Evolutionary conservation across 106 monocot genomes (phyloP).

Genomic region (Apostasia ramifera): DNA sequence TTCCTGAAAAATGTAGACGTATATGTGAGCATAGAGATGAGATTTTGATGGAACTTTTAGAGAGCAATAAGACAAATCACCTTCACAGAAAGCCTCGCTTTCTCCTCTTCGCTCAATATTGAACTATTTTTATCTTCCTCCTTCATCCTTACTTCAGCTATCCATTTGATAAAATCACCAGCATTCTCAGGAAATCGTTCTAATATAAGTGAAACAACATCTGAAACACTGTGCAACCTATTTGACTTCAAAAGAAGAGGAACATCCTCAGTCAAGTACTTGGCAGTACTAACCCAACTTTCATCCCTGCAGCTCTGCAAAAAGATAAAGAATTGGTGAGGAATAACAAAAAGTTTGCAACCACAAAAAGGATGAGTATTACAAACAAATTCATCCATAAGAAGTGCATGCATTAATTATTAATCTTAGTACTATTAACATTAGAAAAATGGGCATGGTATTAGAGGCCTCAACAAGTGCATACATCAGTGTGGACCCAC

Average conservation of each 20-base stretch:
- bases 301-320: constrained; percentile 88
- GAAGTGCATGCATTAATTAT: no score
- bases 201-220: constrained; percentile 53
- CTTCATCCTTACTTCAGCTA: constrained; percentile 71
- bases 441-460: no score
- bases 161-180: constrained; percentile 87
- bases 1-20: constrained; percentile 42
- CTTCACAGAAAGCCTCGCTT: constrained; percentile 73
- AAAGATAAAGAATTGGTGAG: neutral
- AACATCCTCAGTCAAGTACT: constrained; percentile 66
- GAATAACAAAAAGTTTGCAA: neutral
- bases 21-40: constrained; percentile 4
- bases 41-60: neutral
- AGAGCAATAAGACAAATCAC: constrained; percentile 20
- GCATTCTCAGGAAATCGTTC: constrained; percentile 55
- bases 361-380: no score
- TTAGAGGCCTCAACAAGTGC: no score
- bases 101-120: constrained; percentile 70
- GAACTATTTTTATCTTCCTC: constrained; percentile 49
- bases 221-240: constrained; percentile 25
- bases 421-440: no score
- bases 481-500: no score
- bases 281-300: constrained; percentile 61
- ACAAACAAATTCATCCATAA: no score
- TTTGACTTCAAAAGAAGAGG: constrained; percentile 53